Evolutionary conservation across 2,329 filamentous ascomycete genomes (phyloP).

Genomic region (Phialophora verrucosa): DNA sequence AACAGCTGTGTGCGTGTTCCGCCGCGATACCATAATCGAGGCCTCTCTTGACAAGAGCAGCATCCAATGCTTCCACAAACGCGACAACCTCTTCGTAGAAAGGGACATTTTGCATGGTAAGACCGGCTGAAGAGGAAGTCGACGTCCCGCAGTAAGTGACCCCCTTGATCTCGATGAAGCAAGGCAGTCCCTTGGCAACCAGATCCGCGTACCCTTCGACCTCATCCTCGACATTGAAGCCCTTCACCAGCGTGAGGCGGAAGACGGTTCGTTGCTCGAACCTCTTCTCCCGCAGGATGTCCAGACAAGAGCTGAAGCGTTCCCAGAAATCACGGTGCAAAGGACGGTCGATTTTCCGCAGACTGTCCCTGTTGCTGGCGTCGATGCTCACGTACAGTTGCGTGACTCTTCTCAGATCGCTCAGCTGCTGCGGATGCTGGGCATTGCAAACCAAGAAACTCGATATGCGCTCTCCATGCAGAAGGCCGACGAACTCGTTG

Average conservation of each 20-base stretch:
- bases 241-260: constrained; percentile 92
- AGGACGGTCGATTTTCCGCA: constrained; percentile 87
- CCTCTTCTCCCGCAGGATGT: constrained; percentile 82
- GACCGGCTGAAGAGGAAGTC: constrained; percentile 78
- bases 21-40: constrained; percentile 89
- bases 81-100: constrained; percentile 89
- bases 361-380: constrained; percentile 84
- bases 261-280: constrained; percentile 91
- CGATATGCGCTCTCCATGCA: constrained; percentile 85
- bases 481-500: constrained; percentile 83
- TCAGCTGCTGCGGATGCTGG: constrained; percentile 91
- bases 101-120: constrained; percentile 97
- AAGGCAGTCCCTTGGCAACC: constrained; percentile 82
- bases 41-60: constrained; percentile 70
- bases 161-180: constrained; percentile 94
- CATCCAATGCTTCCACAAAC: constrained; percentile 78
- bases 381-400: constrained; percentile 98
- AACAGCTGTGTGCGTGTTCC: constrained; percentile 95
- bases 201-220: constrained; percentile 87
- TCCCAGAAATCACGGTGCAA: constrained; percentile 98
- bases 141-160: constrained; percentile 89
- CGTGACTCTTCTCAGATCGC: constrained; percentile 80
- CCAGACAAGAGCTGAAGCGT: constrained; percentile 86
- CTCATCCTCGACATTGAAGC: constrained; percentile 96
- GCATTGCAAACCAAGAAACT: constrained; percentile 97